phyloP scores from a whole-genome alignment of 352 stramenopile genomes.

The Pythium phragmitis region DNA sequence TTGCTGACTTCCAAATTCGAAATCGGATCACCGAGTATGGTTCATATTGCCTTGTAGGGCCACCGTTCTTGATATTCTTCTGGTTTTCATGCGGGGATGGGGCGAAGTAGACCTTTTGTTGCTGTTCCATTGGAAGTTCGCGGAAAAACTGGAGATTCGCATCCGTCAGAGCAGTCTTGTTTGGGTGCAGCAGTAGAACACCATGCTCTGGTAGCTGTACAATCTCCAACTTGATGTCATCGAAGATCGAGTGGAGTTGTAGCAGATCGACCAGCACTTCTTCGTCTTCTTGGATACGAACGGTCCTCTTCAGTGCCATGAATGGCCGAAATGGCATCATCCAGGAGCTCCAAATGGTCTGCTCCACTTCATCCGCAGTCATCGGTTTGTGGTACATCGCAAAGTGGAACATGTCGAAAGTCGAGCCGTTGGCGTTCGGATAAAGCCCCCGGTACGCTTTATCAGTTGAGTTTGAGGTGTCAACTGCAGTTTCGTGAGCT shows the following conservation, averaged over 20 bases:
- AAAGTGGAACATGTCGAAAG: conserved; percentile 76
- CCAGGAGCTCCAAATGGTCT: conserved; percentile 25
- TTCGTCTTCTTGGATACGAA: conserved; percentile 48
- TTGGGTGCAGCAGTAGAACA: conserved; percentile 49
- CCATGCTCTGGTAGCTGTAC: conserved; percentile 45
- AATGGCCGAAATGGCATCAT: conserved; percentile 50
- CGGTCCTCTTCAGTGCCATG: conserved; percentile 27
- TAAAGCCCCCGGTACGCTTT: conserved; percentile 24
- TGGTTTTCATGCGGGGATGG: conserved; percentile 48
- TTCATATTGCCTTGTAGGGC: neutral
- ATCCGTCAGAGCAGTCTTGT: conserved; percentile 38
- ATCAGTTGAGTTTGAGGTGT: too few species aligned
- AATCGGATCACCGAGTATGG: conserved; percentile 23
- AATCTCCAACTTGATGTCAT: conserved; percentile 58
- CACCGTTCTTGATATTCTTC: conserved; percentile 34
- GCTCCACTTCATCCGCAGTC: neutral
- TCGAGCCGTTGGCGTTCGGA: conserved; percentile 42
- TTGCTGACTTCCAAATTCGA: conserved; percentile 34
- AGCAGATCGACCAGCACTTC: conserved; percentile 45
- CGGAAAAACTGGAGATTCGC: conserved; percentile 44
- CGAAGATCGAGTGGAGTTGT: conserved; percentile 58
- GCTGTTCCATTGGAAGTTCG: conserved; percentile 41
- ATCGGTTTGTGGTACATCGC: conserved; percentile 45
- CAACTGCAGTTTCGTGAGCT: neutral
- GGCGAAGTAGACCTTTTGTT: conserved; percentile 53